phyloP scores from a whole-genome alignment of 768 basidiomycete genomes.

The Mycena albidolilacea region DNA sequence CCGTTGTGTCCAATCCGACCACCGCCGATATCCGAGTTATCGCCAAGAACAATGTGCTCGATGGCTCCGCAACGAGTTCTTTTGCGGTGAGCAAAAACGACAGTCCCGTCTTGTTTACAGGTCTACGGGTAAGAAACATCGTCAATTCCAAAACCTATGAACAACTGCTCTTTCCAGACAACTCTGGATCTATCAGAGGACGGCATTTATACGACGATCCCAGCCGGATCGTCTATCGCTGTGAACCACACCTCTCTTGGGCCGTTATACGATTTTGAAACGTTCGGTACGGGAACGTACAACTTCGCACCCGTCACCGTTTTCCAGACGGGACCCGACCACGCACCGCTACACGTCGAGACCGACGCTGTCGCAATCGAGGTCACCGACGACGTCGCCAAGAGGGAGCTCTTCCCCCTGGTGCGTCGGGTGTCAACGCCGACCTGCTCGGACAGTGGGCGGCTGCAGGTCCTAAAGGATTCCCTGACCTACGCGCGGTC shows the following conservation, averaged over 20 bases:
- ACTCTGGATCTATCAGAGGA: slow-evolving; percentile 28
- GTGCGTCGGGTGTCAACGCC: slow-evolving; percentile 27
- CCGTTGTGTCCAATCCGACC: slow-evolving; percentile 35
- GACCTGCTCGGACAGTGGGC: slow-evolving; percentile 13
- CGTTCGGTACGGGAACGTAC: slow-evolving; percentile 31
- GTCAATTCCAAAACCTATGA: no score
- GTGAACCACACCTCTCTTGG: slow-evolving; percentile 34
- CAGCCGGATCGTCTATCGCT: slow-evolving; percentile 34
- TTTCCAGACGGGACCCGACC: slow-evolving; percentile 32
- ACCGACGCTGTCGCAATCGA: slow-evolving; percentile 19
- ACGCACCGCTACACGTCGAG: slow-evolving; percentile 11
- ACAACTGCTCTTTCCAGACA: not conserved
- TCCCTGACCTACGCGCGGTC: slow-evolving; percentile 25
- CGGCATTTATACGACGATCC: slow-evolving; percentile 30
- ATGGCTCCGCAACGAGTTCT: slow-evolving; percentile 23
- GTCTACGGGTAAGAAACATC: slow-evolving; percentile 21
- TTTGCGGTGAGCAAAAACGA: slow-evolving; percentile 32
- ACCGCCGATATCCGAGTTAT: slow-evolving; percentile 32
- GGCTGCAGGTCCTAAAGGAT: slow-evolving; percentile 23
- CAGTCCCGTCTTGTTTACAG: slow-evolving; percentile 26
- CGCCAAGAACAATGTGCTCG: slow-evolving; percentile 36
- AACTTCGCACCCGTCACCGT: slow-evolving; percentile 22
- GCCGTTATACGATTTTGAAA: slow-evolving; percentile 30
- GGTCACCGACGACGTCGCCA: slow-evolving; percentile 28
- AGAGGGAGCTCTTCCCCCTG: slow-evolving; percentile 27